Evolutionary conservation across 805 yeast species (phyloP), one percentile per base, ranked within the genome.

Genomic region (Kuraishia floccosa): DNA sequence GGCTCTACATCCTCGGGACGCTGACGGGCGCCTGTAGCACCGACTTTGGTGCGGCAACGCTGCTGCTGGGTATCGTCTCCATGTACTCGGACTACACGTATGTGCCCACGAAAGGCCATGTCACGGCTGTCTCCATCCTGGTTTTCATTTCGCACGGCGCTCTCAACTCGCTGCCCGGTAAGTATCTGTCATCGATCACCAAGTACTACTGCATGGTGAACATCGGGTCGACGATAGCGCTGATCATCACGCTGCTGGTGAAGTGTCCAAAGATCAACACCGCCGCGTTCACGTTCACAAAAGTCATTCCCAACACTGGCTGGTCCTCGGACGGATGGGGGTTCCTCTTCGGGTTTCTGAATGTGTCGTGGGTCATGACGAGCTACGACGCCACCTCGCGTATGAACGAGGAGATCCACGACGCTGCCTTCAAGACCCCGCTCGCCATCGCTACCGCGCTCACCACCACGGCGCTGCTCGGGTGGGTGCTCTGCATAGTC

Each of bases 331-430:
- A 57, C 28, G 78, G 77, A 4, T 72, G 75, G 68, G 64, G 76
- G 4, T 72, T 71, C 46, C 45, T 72, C 42, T 66, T 66, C 35
- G 65, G 71, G n/a, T 68, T 69, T 63, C 56, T 66, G 48, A 72
- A 72, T 24, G 71, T 66, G 12, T 60, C 72, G 25, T 69, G 76
- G 76, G 72, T 72, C 35, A 68, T 68, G 59, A 72, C 75, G 17
- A 63, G 70, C 19, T 69, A 68, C 42, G 76, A 69, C 47, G 67
- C 73, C 17, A 63, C 69, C 22, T 61, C 70, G 28, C 68, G 71
- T 52, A 65, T 69, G 62, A 56, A 71, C 4, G 76, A 69, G 44
- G 75, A 69, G 44, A 65, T 72, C 35, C 56, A 60, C 34, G 59
- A 65, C 36, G 78, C 82, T 13, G 68, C 68, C 10, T 56, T 52